phyloP scores from a whole-genome alignment of 768 basidiomycete genomes.

The Lepiota brunneoincarnata region DNA sequence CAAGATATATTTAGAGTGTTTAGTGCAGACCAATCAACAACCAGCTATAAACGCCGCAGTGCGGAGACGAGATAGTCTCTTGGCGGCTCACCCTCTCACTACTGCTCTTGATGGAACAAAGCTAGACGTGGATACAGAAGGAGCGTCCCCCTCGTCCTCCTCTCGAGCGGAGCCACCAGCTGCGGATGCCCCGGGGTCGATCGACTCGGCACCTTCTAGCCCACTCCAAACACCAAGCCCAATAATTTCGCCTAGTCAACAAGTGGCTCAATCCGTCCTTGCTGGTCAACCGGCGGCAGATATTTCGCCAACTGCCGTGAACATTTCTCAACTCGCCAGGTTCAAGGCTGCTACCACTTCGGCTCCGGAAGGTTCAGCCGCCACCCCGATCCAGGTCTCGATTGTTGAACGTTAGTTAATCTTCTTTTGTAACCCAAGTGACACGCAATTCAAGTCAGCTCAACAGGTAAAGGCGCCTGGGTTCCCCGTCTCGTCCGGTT shows the following conservation, averaged over 20 bases:
- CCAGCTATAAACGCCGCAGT: constrained; percentile 63
- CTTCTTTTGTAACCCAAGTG: neutral
- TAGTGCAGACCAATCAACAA: constrained; percentile 56
- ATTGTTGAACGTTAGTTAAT: constrained; percentile 71
- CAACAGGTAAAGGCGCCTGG: constrained; percentile 66
- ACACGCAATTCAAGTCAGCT: constrained; percentile 8
- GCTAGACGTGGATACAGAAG: constrained; percentile 7
- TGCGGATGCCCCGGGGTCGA: constrained; percentile 11
- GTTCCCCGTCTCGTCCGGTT: constrained; percentile 62
- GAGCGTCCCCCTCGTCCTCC: constrained; percentile 8
- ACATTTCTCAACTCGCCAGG: constrained; percentile 36
- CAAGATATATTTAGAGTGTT: constrained; percentile 67
- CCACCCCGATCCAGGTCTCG: constrained; percentile 72
- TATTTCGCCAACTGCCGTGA: constrained; percentile 20
- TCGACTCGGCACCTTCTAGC: constrained; percentile 9
- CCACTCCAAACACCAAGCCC: constrained; percentile 10
- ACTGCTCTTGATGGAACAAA: constrained; percentile 7
- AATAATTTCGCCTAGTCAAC: constrained; percentile 29
- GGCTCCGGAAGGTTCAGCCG: constrained; percentile 33
- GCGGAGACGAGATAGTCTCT: constrained; percentile 63
- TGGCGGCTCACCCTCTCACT: constrained; percentile 34
- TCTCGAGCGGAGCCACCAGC: constrained; percentile 13
- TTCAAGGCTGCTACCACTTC: constrained; percentile 16
- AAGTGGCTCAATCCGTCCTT: constrained; percentile 48
- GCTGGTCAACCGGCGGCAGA: constrained; percentile 26